Evolutionary conservation across 768 basidiomycete genomes (phyloP).

Genomic region (Suillus placidus): DNA sequence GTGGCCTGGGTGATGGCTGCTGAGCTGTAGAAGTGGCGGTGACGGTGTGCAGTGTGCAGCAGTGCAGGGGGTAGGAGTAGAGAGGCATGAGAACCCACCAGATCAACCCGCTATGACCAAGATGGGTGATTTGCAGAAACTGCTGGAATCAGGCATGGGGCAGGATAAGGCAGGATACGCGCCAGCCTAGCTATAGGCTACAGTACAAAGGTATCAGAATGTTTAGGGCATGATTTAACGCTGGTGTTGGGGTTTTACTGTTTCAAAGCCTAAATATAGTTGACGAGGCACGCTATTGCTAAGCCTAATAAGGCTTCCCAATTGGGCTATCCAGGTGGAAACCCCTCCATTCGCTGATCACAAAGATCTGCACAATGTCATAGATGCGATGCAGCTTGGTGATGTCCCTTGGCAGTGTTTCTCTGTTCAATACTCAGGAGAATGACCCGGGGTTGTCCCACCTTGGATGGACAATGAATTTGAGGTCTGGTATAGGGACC

Average conservation of each 20-base stretch:
- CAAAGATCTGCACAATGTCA: slow-evolving; percentile 25
- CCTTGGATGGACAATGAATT: too few species aligned
- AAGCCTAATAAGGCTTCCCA: too few species aligned
- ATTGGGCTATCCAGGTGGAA: too few species aligned
- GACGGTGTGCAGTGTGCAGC: neutral
- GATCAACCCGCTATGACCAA: neutral
- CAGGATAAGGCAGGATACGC: neutral
- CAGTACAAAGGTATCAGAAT: neutral
- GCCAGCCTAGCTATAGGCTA: slow-evolving; percentile 1
- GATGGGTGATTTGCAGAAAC: neutral
- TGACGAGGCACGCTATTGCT: too few species aligned
- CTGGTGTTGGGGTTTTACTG: too few species aligned
- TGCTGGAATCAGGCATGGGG: neutral
- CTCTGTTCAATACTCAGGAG: slow-evolving; percentile 19
- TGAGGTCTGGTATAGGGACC: too few species aligned
- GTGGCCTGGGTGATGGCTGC: neutral
- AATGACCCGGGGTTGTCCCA: slow-evolving; percentile 13
- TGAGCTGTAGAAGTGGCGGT: neutral
- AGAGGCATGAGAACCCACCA: neutral
- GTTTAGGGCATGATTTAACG: too few species aligned
- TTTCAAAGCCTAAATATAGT: neutral
- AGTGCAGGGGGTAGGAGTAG: neutral
- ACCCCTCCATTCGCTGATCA: slow-evolving; percentile 28
- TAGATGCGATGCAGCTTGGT: slow-evolving; percentile 29
- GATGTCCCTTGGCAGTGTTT: slow-evolving; percentile 35